These are phyloP conservation scores for Phyllosticta citriasiana DNA, from an alignment of 2,329 filamentous ascomycete genomes.

Conservation along the genomic window DNA sequence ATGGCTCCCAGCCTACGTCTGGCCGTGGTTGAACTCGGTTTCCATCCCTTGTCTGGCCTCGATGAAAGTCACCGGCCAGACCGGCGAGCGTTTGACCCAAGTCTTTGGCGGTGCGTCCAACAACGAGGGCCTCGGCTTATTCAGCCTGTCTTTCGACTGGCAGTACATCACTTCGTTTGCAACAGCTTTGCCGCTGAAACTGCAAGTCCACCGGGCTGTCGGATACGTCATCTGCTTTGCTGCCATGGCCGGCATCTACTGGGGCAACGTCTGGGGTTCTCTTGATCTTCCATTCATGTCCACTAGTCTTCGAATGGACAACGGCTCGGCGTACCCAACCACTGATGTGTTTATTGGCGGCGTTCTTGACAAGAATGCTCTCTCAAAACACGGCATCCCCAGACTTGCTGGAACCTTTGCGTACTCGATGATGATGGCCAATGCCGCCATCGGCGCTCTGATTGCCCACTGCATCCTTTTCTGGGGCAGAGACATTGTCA, in stretches of 20 bases:
- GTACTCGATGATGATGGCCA: slow-evolving; percentile 43
- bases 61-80: slow-evolving; percentile 40
- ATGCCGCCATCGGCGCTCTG: slow-evolving; percentile 48
- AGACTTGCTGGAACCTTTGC: background rate
- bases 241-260: slow-evolving; percentile 44
- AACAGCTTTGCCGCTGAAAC: slow-evolving; percentile 27
- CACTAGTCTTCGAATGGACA: slow-evolving; percentile 32
- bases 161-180: slow-evolving; percentile 44
- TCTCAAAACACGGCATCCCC: background rate
- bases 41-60: slow-evolving; percentile 46
- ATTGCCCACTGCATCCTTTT: slow-evolving; percentile 44
- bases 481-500: slow-evolving; percentile 44
- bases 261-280: slow-evolving; percentile 39
- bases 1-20: slow-evolving; percentile 46
- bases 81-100: slow-evolving; percentile 35
- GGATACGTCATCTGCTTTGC: slow-evolving; percentile 42
- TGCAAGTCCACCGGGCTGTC: slow-evolving; percentile 29
- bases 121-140: slow-evolving; percentile 44
- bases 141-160: slow-evolving; percentile 45
- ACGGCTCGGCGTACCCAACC: slow-evolving; percentile 22
- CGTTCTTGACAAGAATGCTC: background rate
- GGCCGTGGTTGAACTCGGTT: slow-evolving; percentile 45
- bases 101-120: slow-evolving; percentile 43
- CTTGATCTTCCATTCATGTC: slow-evolving; percentile 46
- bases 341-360: background rate